These are phyloP conservation scores for Ogataea methanolica DNA, from an alignment of 805 yeast genomes.

Conservation along the genomic window DNA sequence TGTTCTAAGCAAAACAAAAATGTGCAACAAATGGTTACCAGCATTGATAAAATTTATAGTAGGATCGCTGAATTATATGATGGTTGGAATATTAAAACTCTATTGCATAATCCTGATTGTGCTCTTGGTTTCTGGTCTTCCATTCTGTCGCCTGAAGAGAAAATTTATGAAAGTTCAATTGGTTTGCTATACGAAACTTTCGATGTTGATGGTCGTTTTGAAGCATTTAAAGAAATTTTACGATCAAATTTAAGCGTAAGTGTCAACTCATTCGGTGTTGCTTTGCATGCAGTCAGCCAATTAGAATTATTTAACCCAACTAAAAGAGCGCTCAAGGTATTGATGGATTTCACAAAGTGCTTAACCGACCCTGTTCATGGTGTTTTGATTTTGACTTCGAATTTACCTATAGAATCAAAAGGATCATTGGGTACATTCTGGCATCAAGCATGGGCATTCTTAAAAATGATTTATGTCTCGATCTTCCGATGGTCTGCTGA, in stretches of 20 bases:
- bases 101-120: constrained; percentile 34
- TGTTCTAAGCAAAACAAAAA: constrained; percentile 27
- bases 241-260: constrained; percentile 39
- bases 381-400: constrained; percentile 27
- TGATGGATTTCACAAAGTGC: constrained; percentile 66
- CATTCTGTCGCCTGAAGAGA: constrained; percentile 56
- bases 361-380: constrained; percentile 68
- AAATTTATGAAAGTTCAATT: constrained; percentile 62
- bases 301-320: constrained; percentile 20
- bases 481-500: constrained; percentile 70
- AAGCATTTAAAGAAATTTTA: constrained; percentile 60
- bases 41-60: constrained; percentile 20
- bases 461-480: constrained; percentile 60
- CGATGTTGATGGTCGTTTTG: constrained; percentile 76
- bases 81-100: constrained; percentile 20
- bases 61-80: constrained; percentile 23
- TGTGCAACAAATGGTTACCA: constrained; percentile 11
- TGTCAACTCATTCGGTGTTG: constrained; percentile 38
- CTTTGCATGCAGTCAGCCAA: constrained; percentile 10
- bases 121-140: constrained; percentile 72
- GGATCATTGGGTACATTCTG: constrained; percentile 45
- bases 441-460: constrained; percentile 67
- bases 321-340: constrained; percentile 56
- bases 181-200: constrained; percentile 70
- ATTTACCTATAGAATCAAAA: constrained; percentile 11